Base-by-base conservation (phyloP, 495 filamentous ascomycete genomes). In the Xylaria telfairii region DNA sequence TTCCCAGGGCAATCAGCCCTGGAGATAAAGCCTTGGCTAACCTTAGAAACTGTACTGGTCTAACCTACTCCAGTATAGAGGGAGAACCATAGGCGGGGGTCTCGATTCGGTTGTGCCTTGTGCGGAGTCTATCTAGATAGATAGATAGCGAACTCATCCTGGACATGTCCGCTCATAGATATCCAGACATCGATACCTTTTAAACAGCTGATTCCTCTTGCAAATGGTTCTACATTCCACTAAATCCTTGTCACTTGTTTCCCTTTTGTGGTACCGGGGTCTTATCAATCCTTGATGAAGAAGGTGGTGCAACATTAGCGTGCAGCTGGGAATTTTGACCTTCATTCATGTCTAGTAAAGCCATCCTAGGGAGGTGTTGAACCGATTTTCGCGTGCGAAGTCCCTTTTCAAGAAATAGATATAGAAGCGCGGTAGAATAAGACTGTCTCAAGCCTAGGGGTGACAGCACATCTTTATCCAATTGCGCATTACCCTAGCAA, bases 51-150 rank as follows among this genome's bases (percentile, higher is more conserved):
- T n/a, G n/a, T n/a, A n/a, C n/a, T n/a, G n/a, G n/a, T n/a, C n/a
- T n/a, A n/a, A n/a, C 24, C 51, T 54, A 30, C 13, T 54, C 26
- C 26, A 26, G n/a, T 15, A 6, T 2, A 26, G 30, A 60, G 9
- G 59, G 21, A 62, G 37, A 26, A 42, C 37, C 46, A 44, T 24
- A 63, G 44, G 44, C 75, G 73, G 73, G 39, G 47, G 62, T 64
- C 61, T 73, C 73, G 68, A 59, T 54, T 44, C 24, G 4, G 47
- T 56, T 44, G 49, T 65, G 8, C 44, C n/a, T 39, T 39, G n/a
- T 64, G 42, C 72, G 70, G 74, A 69, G 53, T 46, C 51, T 56
- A n/a, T n/a, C n/a, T n/a, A n/a, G n/a, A n/a, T n/a, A n/a, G n/a
- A n/a, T n/a, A n/a, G n/a, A n/a, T n/a, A 71, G 70, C 72, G 72